Conservation (phyloP, 208 protist species). For the Leishmania aethiopica region DNA sequence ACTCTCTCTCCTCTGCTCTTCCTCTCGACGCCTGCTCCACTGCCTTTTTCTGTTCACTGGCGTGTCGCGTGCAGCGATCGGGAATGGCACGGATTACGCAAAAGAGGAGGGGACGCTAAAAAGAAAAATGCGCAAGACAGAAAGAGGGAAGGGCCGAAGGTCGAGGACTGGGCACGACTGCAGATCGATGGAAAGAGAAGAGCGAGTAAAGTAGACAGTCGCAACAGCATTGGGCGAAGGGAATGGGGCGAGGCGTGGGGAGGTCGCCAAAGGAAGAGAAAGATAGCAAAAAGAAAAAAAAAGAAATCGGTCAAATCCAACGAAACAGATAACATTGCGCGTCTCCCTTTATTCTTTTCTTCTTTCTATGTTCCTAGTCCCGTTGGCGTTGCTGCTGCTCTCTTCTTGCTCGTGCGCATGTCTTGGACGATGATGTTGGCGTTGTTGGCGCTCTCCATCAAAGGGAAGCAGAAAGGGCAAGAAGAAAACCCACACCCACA, state of each 20-base stretch:
- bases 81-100: not conserved
- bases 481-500: not conserved
- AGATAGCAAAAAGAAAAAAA: too few species aligned
- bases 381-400: not conserved
- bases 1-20: not conserved
- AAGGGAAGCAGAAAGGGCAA: not conserved
- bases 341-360: too few species aligned
- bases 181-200: not conserved
- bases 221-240: not conserved
- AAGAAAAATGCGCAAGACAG: not conserved
- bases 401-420: not conserved
- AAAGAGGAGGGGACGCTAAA: not conserved
- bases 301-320: not conserved
- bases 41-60: not conserved
- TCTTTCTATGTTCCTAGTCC: not conserved
- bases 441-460: not conserved
- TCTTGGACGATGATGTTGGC: not conserved
- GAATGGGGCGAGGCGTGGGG: not conserved
- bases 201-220: not conserved
- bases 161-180: not conserved
- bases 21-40: not conserved
- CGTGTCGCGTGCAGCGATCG: not conserved
- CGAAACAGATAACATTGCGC: not conserved
- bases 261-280: not conserved
- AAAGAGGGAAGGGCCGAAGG: not conserved